Conservation (phyloP, 177 flowering plant genomes). For the Telopea speciosissima region DNA sequence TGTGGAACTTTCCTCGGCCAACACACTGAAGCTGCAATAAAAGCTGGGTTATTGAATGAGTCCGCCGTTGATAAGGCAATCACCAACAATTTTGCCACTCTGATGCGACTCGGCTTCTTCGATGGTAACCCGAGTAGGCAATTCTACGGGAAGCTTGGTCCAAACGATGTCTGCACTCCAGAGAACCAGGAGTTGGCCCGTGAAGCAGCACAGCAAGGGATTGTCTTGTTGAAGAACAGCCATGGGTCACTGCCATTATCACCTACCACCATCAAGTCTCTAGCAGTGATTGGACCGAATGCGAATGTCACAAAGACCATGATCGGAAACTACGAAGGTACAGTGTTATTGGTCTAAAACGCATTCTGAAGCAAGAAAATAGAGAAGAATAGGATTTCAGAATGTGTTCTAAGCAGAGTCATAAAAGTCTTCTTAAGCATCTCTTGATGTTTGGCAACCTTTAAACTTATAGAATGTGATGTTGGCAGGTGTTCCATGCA, state of each 20-base stretch:
- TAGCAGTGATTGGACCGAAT: slow-evolving; percentile 95
- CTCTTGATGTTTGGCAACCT: neutral
- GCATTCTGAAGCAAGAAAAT: too few relatives aligned
- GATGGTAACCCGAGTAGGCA: slow-evolving; percentile 81
- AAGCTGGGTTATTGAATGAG: slow-evolving; percentile 51
- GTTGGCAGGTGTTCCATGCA: slow-evolving; percentile 73
- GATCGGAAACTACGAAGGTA: slow-evolving; percentile 97
- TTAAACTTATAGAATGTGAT: neutral
- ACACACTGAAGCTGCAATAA: slow-evolving; percentile 66
- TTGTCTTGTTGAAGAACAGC: slow-evolving; percentile 76
- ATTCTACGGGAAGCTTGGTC: slow-evolving; percentile 69
- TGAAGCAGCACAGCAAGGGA: slow-evolving; percentile 94
- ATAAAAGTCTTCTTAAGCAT: neutral
- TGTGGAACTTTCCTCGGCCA: slow-evolving; percentile 69
- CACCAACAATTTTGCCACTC: slow-evolving; percentile 68
- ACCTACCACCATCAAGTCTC: slow-evolving; percentile 46
- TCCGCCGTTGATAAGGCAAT: slow-evolving; percentile 54
- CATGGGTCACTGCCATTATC: slow-evolving; percentile 62
- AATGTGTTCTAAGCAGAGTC: too few relatives aligned
- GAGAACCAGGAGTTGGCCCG: slow-evolving; percentile 74
- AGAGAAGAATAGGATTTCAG: too few relatives aligned
- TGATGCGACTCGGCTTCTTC: slow-evolving; percentile 89
- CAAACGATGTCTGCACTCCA: slow-evolving; percentile 77
- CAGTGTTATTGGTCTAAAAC: too few relatives aligned
- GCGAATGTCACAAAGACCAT: slow-evolving; percentile 87